Conservation (phyloP, 2,329 filamentous ascomycete genomes). For the Stromatinia cepivora region DNA sequence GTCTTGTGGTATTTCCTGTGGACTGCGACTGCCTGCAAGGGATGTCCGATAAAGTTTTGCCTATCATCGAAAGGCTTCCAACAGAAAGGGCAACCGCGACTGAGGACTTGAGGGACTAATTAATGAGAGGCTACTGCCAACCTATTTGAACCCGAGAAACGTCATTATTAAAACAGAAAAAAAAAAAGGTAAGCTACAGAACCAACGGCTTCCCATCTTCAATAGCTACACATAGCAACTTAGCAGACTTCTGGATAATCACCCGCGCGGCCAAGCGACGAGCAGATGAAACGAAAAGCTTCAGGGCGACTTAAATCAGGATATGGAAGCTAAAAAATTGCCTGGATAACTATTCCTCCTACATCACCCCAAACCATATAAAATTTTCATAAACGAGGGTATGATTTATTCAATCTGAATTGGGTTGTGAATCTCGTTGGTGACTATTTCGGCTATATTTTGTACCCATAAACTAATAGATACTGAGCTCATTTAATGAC, state of each 20-base stretch:
- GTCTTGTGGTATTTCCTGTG: not conserved
- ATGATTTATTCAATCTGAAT: too few relatives aligned
- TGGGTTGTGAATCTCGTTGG: too few relatives aligned
- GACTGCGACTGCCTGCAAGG: not conserved
- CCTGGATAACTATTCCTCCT: not conserved
- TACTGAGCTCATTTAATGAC: too few relatives aligned
- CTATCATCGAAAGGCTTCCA: not conserved
- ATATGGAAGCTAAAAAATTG: not conserved
- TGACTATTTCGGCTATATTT: not conserved
- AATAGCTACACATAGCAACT: not conserved
- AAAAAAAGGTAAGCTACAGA: too few relatives aligned
- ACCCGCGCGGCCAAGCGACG: not conserved
- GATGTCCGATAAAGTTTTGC: not conserved
- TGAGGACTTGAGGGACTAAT: not conserved
- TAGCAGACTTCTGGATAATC: not conserved
- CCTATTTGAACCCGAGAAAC: not conserved
- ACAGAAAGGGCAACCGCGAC: not conserved
- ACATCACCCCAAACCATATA: not conserved
- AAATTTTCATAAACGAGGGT: not conserved
- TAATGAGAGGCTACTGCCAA: not conserved
- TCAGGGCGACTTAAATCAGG: not conserved
- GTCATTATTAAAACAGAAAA: not conserved
- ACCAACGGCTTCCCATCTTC: not conserved
- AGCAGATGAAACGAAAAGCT: not conserved
- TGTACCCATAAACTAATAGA: not conserved